Percentiles rank a stretch among this genome's conserved stretches.
These are phyloP conservation scores for Metarhizium humberi DNA, from an alignment of 2,329 filamentous ascomycete genomes.

Conservation along the genomic window DNA sequence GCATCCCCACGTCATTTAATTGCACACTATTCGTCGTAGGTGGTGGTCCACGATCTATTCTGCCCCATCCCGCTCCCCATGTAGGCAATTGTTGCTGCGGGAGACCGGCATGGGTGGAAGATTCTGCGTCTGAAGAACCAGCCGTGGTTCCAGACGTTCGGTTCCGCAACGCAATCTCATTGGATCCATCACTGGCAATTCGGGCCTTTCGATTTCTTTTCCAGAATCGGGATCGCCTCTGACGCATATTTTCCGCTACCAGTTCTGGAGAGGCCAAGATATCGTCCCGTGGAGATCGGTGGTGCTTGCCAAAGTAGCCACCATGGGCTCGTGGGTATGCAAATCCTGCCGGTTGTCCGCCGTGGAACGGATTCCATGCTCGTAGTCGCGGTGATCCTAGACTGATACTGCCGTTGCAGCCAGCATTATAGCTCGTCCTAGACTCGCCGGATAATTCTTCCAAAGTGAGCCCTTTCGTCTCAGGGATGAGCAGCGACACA, in stretches of 20 bases:
- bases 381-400: constrained; percentile 21
- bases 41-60: constrained; percentile 18
- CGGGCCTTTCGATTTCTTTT: constrained; percentile 17
- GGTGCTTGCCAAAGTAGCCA: constrained; percentile 15
- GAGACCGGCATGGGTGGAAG: not conserved
- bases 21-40: constrained; percentile 14
- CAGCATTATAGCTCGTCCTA: constrained; percentile 47
- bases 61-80: constrained; percentile 21
- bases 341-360: constrained; percentile 44
- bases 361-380: constrained; percentile 37
- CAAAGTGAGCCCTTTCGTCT: constrained; percentile 66
- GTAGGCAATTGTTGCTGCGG: constrained; percentile 10
- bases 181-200: constrained; percentile 17
- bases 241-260: constrained; percentile 15
- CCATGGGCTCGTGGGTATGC: constrained; percentile 29
- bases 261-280: constrained; percentile 36
- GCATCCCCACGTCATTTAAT: constrained; percentile 25
- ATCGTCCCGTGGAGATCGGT: constrained; percentile 24
- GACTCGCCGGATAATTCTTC: constrained; percentile 62
- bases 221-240: constrained; percentile 20
- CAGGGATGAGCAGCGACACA: constrained; percentile 63
- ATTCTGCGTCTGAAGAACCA: not conserved
- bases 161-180: constrained; percentile 23
- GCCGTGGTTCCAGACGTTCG: constrained; percentile 2
- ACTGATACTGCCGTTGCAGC: constrained; percentile 39